These are phyloP conservation scores for Adansonia grandidieri DNA, from an alignment of 441 rosid genomes.

Conservation along the genomic window DNA sequence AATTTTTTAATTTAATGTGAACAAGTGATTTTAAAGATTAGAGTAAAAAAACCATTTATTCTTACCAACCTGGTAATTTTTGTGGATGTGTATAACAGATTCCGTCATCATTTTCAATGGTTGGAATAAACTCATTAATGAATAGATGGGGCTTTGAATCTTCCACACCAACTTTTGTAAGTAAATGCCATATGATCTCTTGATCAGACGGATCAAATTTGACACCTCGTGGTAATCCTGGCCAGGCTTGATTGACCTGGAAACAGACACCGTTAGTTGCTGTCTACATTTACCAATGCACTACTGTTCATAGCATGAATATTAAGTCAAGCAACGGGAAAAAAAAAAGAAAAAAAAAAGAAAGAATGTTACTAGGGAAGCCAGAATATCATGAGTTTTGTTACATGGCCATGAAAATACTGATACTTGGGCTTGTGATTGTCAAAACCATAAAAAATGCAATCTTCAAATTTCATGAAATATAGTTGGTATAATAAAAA, in stretches of 20 bases:
- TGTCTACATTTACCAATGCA: background rate
- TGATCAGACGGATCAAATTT: conserved; percentile 95
- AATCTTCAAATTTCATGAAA: background rate
- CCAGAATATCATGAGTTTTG: background rate
- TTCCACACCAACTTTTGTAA: conserved; percentile 59
- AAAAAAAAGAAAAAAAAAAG: background rate
- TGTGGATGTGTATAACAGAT: conserved; percentile 97
- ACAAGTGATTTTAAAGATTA: background rate
- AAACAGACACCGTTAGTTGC: conserved; percentile 23
- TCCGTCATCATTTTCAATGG: conserved; percentile 80
- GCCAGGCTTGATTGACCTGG: conserved; percentile 83
- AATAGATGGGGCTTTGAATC: conserved; percentile 68
- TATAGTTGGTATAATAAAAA: background rate
- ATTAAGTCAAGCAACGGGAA: background rate
- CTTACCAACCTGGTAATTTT: conserved; percentile 75
- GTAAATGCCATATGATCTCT: conserved; percentile 87
- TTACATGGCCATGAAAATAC: background rate
- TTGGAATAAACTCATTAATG: conserved; percentile 79
- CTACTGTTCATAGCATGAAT: conserved; percentile 11
- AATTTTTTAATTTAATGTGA: conserved; percentile 4
- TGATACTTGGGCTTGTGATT: background rate
- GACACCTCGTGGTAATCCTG: conserved; percentile 90
- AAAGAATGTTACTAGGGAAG: background rate
- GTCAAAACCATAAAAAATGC: background rate
- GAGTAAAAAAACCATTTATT: conserved; percentile 21